These are phyloP conservation scores for Kodamaea restingae DNA, from an alignment of 805 yeast species.

Conservation along the genomic window DNA sequence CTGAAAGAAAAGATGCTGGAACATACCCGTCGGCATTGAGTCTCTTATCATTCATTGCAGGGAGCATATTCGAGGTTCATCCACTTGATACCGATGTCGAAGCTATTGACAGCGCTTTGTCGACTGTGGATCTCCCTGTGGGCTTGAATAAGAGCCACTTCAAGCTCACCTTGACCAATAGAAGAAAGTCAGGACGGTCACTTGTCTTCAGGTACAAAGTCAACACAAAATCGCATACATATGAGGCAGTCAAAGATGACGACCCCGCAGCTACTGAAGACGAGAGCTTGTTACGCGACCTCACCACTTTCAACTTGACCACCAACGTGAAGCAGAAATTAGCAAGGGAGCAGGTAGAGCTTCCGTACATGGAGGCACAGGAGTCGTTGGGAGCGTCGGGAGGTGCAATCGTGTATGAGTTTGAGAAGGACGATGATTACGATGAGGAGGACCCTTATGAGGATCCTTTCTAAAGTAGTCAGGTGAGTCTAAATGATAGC, in stretches of 20 bases:
- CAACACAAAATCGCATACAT: constrained; percentile 45
- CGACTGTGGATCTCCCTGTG: constrained; percentile 43
- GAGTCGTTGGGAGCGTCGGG: constrained; percentile 55
- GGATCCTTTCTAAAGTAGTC: constrained; percentile 67
- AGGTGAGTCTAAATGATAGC: neutral
- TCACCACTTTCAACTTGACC: constrained; percentile 84
- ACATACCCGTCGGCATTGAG: constrained; percentile 52
- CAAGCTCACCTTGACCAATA: constrained; percentile 52
- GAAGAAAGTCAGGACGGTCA: constrained; percentile 85
- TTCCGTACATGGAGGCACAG: constrained; percentile 92
- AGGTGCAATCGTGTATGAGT: constrained; percentile 94
- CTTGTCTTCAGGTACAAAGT: constrained; percentile 51
- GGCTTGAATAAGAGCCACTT: constrained; percentile 48
- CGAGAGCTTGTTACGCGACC: constrained; percentile 55
- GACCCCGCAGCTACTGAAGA: constrained; percentile 36
- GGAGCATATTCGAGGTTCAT: constrained; percentile 60
- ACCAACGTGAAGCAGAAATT: constrained; percentile 70
- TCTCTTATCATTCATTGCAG: constrained; percentile 66
- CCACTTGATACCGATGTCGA: constrained; percentile 45
- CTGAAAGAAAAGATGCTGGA: constrained; percentile 24
- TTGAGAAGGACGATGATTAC: constrained; percentile 94
- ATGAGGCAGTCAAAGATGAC: constrained; percentile 25
- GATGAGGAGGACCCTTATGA: constrained; percentile 98
- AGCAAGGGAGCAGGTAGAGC: constrained; percentile 80
- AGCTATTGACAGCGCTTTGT: constrained; percentile 42